phyloP scores from a whole-genome alignment of 768 basidiomycete species.

The Phaeolepiota aurea region DNA sequence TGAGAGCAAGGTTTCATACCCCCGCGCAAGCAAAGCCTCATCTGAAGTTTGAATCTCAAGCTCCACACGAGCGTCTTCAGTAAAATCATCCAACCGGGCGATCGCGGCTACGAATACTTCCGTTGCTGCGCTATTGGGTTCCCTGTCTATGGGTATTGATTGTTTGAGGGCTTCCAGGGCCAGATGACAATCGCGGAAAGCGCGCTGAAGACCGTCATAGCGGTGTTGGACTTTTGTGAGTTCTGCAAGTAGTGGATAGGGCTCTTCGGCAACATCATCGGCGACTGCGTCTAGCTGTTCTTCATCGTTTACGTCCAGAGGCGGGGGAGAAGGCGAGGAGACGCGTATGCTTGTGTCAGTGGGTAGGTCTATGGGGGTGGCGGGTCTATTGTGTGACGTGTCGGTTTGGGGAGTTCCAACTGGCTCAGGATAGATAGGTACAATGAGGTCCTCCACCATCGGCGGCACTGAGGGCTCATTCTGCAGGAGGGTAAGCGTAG shows the following conservation, averaged over 20 bases:
- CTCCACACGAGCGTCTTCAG: constrained; percentile 76
- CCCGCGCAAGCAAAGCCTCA: constrained; percentile 53
- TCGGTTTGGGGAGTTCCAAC: too few relatives aligned
- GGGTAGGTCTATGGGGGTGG: too few relatives aligned
- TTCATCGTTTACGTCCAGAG: background rate
- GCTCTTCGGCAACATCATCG: constrained; percentile 2
- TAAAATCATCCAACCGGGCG: constrained; percentile 61
- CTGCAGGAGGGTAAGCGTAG: too few relatives aligned
- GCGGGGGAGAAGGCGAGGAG: too few relatives aligned
- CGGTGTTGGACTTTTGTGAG: constrained; percentile 38
- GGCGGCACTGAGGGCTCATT: too few relatives aligned
- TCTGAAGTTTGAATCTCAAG: constrained; percentile 74
- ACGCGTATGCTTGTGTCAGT: too few relatives aligned
- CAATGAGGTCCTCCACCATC: too few relatives aligned
- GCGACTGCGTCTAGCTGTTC: background rate
- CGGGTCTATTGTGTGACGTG: too few relatives aligned
- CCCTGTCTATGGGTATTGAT: constrained; percentile 12
- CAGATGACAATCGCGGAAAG: constrained; percentile 63
- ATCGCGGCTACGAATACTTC: constrained; percentile 43
- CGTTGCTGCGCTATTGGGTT: constrained; percentile 9
- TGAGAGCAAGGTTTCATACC: constrained; percentile 60
- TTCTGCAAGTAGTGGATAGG: constrained; percentile 34
- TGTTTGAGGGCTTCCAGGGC: constrained; percentile 52
- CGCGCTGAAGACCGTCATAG: constrained; percentile 52
- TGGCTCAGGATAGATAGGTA: too few relatives aligned